These are phyloP conservation scores for Fraxinus nigra DNA, from an alignment of 305 asterid genomes.

Conservation along the genomic window DNA sequence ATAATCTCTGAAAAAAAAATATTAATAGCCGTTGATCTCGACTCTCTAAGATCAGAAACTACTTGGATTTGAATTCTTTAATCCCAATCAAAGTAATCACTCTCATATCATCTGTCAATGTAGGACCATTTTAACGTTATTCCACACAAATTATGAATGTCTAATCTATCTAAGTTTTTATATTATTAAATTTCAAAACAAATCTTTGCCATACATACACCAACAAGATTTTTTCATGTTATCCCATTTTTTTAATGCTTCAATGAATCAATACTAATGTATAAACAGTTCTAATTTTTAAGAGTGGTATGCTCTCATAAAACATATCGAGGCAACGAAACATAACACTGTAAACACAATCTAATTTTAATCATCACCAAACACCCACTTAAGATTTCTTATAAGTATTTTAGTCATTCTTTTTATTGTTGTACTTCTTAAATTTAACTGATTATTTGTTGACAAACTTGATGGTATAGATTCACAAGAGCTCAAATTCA, in stretches of 20 bases:
- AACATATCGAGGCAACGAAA: neutral
- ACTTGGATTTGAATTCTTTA: neutral
- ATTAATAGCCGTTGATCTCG: neutral
- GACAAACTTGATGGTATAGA: too few relatives aligned
- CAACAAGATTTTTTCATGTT: neutral
- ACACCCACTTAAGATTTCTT: too few relatives aligned
- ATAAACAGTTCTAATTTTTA: neutral
- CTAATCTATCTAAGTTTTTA: neutral
- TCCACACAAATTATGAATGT: neutral
- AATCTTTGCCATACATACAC: neutral
- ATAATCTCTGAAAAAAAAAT: neutral
- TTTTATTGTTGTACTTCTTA: too few relatives aligned
- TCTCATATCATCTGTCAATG: neutral
- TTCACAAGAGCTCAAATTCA: too few relatives aligned
- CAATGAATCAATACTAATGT: neutral
- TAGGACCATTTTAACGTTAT: neutral
- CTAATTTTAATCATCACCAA: too few relatives aligned
- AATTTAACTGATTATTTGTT: too few relatives aligned
- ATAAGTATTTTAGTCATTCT: too few relatives aligned
- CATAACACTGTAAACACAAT: neutral
- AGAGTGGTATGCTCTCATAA: neutral
- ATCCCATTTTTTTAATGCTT: neutral
- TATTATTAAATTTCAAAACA: neutral
- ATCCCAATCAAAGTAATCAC: neutral
- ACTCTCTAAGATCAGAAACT: neutral